These are phyloP conservation scores for Straminergon stramineum DNA, from an alignment of 225 moss, liverwort and hornwort species.

Conservation along the genomic window DNA sequence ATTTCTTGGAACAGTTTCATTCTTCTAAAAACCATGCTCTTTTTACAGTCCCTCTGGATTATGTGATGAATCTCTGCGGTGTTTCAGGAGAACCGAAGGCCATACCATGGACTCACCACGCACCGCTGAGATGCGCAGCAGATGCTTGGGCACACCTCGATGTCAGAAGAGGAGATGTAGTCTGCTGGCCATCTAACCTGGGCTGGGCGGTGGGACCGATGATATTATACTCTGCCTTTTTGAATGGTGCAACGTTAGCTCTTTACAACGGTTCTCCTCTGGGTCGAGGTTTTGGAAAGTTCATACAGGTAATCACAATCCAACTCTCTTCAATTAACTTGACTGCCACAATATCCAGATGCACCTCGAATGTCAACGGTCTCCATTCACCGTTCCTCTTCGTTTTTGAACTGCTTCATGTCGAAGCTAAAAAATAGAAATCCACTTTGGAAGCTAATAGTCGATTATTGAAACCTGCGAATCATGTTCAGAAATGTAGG, in stretches of 20 bases:
- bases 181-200: not conserved
- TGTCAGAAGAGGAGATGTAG: not conserved
- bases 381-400: not conserved
- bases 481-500: not conserved
- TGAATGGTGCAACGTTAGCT: not conserved
- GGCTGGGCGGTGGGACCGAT: not conserved
- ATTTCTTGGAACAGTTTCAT: not conserved
- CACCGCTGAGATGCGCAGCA: not conserved
- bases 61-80: not conserved
- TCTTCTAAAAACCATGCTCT: not conserved
- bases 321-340: not conserved
- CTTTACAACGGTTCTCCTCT: not conserved
- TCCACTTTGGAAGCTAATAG: not conserved
- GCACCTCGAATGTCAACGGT: not conserved
- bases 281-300: not conserved
- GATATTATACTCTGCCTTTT: not conserved
- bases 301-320: not conserved
- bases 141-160: not conserved
- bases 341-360: not conserved
- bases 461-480: not conserved
- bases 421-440: not conserved
- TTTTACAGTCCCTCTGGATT: not conserved
- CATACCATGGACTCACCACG: not conserved
- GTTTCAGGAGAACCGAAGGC: not conserved
- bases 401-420: not conserved